phyloP scores from a whole-genome alignment of 2,329 filamentous ascomycete genomes.

The Kalaharituber pfeilii region DNA sequence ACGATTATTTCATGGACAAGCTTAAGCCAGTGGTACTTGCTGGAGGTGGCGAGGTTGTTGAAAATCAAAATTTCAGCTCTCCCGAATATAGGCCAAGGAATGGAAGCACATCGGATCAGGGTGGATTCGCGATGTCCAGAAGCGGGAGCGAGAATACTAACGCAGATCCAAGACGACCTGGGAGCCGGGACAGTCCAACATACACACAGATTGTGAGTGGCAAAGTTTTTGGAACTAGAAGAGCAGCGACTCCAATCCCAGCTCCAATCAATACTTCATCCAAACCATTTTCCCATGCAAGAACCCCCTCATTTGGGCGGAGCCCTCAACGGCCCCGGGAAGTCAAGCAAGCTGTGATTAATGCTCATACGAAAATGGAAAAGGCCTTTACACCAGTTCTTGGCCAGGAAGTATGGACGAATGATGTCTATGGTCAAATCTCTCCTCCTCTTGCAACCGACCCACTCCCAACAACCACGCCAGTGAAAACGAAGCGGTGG shows the following conservation, averaged over 20 bases:
- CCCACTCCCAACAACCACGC: conserved; percentile 4
- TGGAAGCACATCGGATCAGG: not conserved
- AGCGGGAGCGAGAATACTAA: conserved; percentile 12
- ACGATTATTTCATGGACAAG: conserved; percentile 39
- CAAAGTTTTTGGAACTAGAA: not conserved
- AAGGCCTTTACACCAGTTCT: not conserved
- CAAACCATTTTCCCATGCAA: not conserved
- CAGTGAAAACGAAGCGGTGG: conserved; percentile 16
- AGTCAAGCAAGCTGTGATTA: not conserved
- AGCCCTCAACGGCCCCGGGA: not conserved
- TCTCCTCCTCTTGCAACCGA: conserved; percentile 1
- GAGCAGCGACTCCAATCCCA: conserved; percentile 8
- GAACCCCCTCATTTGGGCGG: not conserved
- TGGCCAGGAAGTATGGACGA: not conserved
- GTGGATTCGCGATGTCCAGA: conserved; percentile 11
- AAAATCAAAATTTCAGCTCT: conserved; percentile 39
- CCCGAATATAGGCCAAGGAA: not conserved
- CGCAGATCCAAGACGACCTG: conserved; percentile 5
- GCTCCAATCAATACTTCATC: conserved; percentile 5
- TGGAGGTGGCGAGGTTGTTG: conserved; percentile 41
- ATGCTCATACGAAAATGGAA: not conserved
- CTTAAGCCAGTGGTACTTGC: conserved; percentile 50
- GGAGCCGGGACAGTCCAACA: conserved; percentile 5
- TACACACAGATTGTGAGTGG: not conserved
- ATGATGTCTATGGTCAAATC: not conserved